phyloP scores from a whole-genome alignment of 179 eudicot genomes.

The Patellifolia procumbens region DNA sequence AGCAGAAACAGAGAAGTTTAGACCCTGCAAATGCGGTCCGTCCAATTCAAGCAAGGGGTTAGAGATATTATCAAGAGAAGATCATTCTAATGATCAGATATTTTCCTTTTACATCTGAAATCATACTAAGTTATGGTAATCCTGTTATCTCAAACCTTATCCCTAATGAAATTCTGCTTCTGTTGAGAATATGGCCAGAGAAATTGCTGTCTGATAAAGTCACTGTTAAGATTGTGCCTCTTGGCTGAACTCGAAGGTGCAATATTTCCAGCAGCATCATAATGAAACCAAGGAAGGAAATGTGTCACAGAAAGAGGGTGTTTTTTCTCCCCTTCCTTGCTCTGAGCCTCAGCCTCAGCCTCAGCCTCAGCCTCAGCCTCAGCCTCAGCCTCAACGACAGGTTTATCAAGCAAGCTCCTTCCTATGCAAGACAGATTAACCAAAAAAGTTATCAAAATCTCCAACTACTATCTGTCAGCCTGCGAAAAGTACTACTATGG shows the following conservation, averaged over 20 bases:
- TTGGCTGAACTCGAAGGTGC: background rate
- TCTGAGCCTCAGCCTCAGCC: constrained; percentile 9
- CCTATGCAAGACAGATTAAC: constrained; percentile 7
- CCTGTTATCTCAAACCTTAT: too few relatives aligned
- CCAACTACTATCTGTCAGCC: background rate
- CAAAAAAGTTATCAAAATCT: background rate
- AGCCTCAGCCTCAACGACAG: constrained; percentile 6
- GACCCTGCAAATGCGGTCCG: too few relatives aligned
- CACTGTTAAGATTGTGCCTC: too few relatives aligned
- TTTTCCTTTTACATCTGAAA: too few relatives aligned
- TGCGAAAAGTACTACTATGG: background rate
- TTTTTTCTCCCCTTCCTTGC: background rate
- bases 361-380: too few relatives aligned
- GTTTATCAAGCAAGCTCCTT: constrained; percentile 7
- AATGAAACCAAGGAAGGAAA: background rate
- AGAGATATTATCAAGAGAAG: too few relatives aligned
- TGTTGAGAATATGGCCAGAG: background rate
- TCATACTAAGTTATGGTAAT: too few relatives aligned
- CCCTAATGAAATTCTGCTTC: too few relatives aligned
- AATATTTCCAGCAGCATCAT: background rate
- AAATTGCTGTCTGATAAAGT: background rate
- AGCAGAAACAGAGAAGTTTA: too few relatives aligned
- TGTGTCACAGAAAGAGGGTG: background rate
- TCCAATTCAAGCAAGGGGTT: too few relatives aligned
- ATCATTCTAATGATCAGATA: too few relatives aligned